phyloP scores from a whole-genome alignment of 495 filamentous ascomycete genomes.

The Aspergillus haitiensis region DNA sequence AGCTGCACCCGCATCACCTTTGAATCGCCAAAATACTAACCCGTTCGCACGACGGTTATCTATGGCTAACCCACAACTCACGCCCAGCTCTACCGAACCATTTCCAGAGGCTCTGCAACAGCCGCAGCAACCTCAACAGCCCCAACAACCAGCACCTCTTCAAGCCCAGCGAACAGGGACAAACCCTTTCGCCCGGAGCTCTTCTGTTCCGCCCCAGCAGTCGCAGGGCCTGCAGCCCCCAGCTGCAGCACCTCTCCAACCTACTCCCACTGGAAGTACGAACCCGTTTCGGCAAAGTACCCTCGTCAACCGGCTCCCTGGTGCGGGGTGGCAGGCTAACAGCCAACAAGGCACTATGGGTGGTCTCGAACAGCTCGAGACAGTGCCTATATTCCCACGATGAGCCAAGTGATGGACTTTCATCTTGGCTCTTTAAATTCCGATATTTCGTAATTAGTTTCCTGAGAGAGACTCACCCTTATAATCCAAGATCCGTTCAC shows the following conservation, averaged over 20 bases:
- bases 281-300: constrained; percentile 91
- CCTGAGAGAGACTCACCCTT: background rate
- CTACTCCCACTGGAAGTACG: constrained; percentile 81
- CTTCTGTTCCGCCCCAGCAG: constrained; percentile 40
- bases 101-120: constrained; percentile 41
- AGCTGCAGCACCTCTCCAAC: constrained; percentile 52
- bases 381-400: constrained; percentile 83
- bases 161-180: constrained; percentile 50
- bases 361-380: constrained; percentile 75
- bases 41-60: constrained; percentile 70
- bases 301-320: constrained; percentile 84
- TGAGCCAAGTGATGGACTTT: constrained; percentile 51
- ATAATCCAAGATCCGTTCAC: background rate
- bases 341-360: constrained; percentile 74
- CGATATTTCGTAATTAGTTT: background rate
- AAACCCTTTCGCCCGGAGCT: constrained; percentile 54
- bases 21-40: constrained; percentile 74
- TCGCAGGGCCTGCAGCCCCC: constrained; percentile 37
- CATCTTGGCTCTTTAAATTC: background rate
- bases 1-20: constrained; percentile 38
- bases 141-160: constrained; percentile 34
- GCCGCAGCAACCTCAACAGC: constrained; percentile 33
- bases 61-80: constrained; percentile 41
- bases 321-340: constrained; percentile 79
- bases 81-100: constrained; percentile 31